Conservation (phyloP, 306 rosid genomes). For the Inga laurina region DNA sequence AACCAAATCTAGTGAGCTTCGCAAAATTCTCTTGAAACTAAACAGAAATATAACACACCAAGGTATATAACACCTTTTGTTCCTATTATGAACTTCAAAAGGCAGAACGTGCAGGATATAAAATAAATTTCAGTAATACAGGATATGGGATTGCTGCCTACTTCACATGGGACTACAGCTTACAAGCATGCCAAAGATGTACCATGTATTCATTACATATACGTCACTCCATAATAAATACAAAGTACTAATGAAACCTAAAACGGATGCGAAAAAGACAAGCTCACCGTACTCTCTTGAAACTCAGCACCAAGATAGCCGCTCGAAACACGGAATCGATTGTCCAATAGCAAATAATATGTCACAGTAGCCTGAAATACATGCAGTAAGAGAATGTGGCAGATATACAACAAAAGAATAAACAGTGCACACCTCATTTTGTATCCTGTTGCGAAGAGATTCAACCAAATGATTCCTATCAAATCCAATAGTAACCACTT, state of each 20-base stretch:
- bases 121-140: constrained; percentile 13
- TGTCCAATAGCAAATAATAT: constrained; percentile 80
- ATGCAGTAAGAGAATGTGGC: constrained; percentile 27
- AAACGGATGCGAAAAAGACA: background rate
- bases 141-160: constrained; percentile 11
- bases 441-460: constrained; percentile 77
- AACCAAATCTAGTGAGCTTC: constrained; percentile 35
- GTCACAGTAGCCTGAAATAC: constrained; percentile 90
- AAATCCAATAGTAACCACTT: constrained; percentile 84
- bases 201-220: constrained; percentile 2
- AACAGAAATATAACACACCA: constrained; percentile 4
- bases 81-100: constrained; percentile 17
- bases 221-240: constrained; percentile 24
- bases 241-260: background rate
- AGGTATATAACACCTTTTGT: constrained; percentile 19
- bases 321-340: constrained; percentile 72
- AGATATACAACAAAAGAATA: constrained; percentile 20
- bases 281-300: constrained; percentile 81
- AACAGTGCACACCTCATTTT: constrained; percentile 68
- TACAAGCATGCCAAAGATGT: constrained; percentile 4
- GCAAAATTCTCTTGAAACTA: constrained; percentile 20
- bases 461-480: constrained; percentile 71
- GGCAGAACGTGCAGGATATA: constrained; percentile 29
- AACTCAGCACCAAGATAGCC: constrained; percentile 97
- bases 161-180: constrained; percentile 10